Evolutionary conservation across 306 rosid species (phyloP).

Genomic region (Medicago arabica): DNA sequence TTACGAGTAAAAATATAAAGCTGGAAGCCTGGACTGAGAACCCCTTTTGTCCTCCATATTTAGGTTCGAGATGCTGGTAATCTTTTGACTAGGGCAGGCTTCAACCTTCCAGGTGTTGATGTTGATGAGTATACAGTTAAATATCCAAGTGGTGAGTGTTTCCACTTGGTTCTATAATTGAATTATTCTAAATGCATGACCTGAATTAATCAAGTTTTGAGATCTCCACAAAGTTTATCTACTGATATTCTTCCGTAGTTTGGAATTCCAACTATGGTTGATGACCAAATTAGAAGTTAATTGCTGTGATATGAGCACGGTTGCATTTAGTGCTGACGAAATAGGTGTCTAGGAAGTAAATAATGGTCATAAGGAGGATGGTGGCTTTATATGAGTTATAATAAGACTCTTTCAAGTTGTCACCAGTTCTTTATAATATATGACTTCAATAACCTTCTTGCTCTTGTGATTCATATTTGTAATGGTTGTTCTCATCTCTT

Average conservation of each 20-base stretch:
- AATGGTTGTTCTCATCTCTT: conserved; percentile 37
- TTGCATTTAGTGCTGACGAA: conserved; percentile 13
- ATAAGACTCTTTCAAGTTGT: conserved; percentile 6
- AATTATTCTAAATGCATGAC: conserved; percentile 34
- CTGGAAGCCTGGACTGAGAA: conserved; percentile 23
- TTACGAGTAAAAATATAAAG: conserved; percentile 27
- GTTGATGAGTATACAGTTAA: conserved; percentile 83
- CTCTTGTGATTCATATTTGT: neutral
- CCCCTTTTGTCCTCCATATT: conserved; percentile 28
- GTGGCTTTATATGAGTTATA: neutral
- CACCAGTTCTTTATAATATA: conserved; percentile 1
- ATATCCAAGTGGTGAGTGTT: conserved; percentile 82
- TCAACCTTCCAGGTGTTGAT: conserved; percentile 92
- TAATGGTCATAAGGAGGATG: conserved; percentile 20
- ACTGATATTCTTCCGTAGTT: conserved; percentile 20
- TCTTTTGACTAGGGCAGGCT: conserved; percentile 96
- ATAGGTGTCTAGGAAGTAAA: conserved; percentile 19
- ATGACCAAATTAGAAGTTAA: conserved; percentile 31
- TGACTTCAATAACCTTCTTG: conserved; percentile 24
- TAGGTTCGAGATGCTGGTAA: conserved; percentile 99
- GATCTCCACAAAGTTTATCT: conserved; percentile 13
- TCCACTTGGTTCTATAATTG: conserved; percentile 24
- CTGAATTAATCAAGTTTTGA: conserved; percentile 23
- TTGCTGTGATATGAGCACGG: neutral
- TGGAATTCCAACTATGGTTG: conserved; percentile 34